These are phyloP conservation scores for Aspergillus mulundensis DNA, from an alignment of 495 filamentous ascomycete genomes.

Conservation along the genomic window DNA sequence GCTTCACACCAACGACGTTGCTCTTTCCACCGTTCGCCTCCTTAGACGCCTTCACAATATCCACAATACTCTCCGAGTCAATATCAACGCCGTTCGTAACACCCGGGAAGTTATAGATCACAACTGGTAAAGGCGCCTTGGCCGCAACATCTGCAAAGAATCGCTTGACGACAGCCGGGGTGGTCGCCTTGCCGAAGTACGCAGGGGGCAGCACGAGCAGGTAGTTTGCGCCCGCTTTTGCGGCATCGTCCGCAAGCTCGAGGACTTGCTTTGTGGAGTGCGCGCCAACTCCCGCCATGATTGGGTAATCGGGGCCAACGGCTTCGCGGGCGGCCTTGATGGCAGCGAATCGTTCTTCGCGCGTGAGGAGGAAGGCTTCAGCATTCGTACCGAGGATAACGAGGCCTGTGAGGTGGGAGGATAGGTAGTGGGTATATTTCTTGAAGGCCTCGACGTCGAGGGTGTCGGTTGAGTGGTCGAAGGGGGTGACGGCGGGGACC, in stretches of 20 bases:
- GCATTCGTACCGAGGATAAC: conserved; percentile 62
- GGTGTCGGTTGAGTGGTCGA: conserved; percentile 49
- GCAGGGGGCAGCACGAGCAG: conserved; percentile 58
- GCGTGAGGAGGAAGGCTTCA: conserved; percentile 60
- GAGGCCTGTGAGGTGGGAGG: conserved; percentile 51
- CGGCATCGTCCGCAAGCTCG: conserved; percentile 55
- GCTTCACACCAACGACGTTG: conserved; percentile 61
- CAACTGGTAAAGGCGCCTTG: conserved; percentile 50
- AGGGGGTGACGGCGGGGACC: conserved; percentile 44
- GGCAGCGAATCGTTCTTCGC: conserved; percentile 51
- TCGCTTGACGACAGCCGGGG: conserved; percentile 48
- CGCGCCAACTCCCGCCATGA: conserved; percentile 61
- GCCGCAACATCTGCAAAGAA: conserved; percentile 59
- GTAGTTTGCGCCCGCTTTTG: conserved; percentile 54
- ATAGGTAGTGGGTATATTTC: conserved; percentile 54
- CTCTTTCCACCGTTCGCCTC: conserved; percentile 23
- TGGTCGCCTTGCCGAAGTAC: conserved; percentile 61
- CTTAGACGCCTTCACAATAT: conserved; percentile 42
- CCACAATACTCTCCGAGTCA: conserved; percentile 56
- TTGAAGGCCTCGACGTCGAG: conserved; percentile 45
- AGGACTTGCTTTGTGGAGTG: conserved; percentile 64
- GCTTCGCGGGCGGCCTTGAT: conserved; percentile 50
- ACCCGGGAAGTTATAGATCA: conserved; percentile 69
- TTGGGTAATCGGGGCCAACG: conserved; percentile 46
- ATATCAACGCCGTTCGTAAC: conserved; percentile 69